These are phyloP conservation scores for Candida verbasci DNA, from an alignment of 805 yeast genomes.

Conservation along the genomic window DNA sequence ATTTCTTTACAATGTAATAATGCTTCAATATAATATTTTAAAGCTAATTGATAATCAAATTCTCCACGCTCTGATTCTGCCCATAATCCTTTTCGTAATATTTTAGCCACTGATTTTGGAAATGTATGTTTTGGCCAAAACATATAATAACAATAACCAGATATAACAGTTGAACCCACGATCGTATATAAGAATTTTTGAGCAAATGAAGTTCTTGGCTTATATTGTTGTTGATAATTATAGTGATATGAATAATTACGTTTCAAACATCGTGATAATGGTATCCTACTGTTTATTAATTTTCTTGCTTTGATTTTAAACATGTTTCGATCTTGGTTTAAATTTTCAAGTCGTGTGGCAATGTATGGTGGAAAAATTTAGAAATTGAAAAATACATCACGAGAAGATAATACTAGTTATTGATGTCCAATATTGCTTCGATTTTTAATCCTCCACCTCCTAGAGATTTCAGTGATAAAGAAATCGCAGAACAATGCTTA, in stretches of 20 bases:
- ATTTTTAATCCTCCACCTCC: constrained; percentile 35
- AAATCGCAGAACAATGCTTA: constrained; percentile 18
- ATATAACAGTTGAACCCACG: constrained; percentile 11
- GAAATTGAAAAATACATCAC: too few species aligned
- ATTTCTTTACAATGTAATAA: constrained; percentile 55
- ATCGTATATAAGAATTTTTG: constrained; percentile 11
- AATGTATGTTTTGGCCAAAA: constrained; percentile 69
- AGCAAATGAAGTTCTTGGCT: constrained; percentile 12
- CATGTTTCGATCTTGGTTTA: too few species aligned
- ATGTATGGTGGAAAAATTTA: too few species aligned
- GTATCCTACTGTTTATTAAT: too few species aligned
- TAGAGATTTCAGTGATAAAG: constrained; percentile 17
- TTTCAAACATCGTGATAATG: not conserved
- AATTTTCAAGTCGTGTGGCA: too few species aligned
- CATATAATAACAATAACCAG: constrained; percentile 32
- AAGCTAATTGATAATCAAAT: constrained; percentile 61
- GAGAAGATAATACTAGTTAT: too few species aligned
- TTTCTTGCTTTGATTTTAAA: too few species aligned
- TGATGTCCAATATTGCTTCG: constrained; percentile 29
- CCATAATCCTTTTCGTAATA: constrained; percentile 72
- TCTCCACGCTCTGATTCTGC: constrained; percentile 72
- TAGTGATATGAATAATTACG: constrained; percentile 4
- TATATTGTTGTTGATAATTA: constrained; percentile 12
- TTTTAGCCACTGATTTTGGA: constrained; percentile 65
- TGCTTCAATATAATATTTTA: constrained; percentile 71